Evolutionary conservation across 1,284 basidiomycete genomes (phyloP), one percentile per base, ranked within the genome.

Genomic region (Malassezia restricta): DNA sequence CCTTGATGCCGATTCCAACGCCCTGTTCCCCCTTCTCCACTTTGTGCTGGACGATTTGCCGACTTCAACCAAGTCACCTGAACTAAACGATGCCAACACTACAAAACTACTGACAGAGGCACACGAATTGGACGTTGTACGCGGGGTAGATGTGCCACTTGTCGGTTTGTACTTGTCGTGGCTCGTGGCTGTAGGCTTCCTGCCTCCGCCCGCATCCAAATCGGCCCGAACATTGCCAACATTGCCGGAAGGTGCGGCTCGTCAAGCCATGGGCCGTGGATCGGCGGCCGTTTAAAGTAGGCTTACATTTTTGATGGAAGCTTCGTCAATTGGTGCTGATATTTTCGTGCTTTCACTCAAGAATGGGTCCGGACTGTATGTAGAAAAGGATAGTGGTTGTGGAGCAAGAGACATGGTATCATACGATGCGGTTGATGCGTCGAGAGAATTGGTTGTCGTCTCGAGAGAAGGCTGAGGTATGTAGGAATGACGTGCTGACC

Each of bases 41-140:
- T 96, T 95, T 67, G 94, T 96, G 17, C 77, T 98, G 17, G 92
- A 96, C 73, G 94, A 98, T 74, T 78, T 99, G 38, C 94, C 94
- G 3, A 94, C 91, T 20, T 87, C 85, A 70, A 98, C 92, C 45
- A 95, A 94, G 76, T 83, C 88, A 2, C 87, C 94, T 3, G 86
- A 87, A 66, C 77, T 98, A 40, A 87, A 94, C 71, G 89, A 96
- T 72, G 73, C 78, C 14, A 92, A 94, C 72, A 91, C 90, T 9
- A 76, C 77, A 42, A 77, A 79, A 5, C 74, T 96, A 43, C 75
- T 88, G 28, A 70, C 72, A 30, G 75, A 76, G n/a, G 77, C 78
- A 31, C 75, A 75, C 14, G 76, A 78, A 60, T 65, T 62, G 8
- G 64, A 74, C 17, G 79, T 65, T 9, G 59, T 77, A n/a, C 77